A percentile compares a stretch with the other conserved stretches of the same genome.
Conservation (phyloP, 805 yeast species). For the Tetrapisispora fleetii region DNA sequence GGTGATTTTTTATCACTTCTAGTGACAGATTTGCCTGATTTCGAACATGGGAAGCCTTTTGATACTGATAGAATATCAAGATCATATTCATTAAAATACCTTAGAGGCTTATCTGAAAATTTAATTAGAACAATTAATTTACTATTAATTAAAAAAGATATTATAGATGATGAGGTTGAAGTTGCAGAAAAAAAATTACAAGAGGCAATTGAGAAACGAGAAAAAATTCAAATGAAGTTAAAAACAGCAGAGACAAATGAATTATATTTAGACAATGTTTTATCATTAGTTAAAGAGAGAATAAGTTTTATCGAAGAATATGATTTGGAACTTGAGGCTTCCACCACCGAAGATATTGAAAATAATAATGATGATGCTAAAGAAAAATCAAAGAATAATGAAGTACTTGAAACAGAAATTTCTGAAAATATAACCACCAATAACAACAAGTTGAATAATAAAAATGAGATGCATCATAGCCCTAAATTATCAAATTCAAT, state of each 20-base stretch:
- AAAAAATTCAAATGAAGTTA: constrained; percentile 46
- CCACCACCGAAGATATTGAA: constrained; percentile 9
- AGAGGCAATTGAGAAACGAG: constrained; percentile 41
- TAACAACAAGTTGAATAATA: neutral
- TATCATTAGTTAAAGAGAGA: constrained; percentile 36
- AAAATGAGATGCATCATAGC: constrained; percentile 4
- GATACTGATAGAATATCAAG: constrained; percentile 34
- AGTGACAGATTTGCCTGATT: constrained; percentile 1
- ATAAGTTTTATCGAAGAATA: constrained; percentile 36
- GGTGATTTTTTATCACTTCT: constrained; percentile 10
- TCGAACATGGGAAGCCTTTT: constrained; percentile 7
- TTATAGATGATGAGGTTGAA: constrained; percentile 52
- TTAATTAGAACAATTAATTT: constrained; percentile 42
- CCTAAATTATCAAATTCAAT: constrained; percentile 26
- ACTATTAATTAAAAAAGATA: constrained; percentile 51
- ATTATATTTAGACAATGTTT: constrained; percentile 40
- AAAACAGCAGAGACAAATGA: constrained; percentile 55
- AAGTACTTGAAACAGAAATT: neutral
- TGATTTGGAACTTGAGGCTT: constrained; percentile 23
- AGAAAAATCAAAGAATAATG: constrained; percentile 5
- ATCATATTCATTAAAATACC: constrained; percentile 34
- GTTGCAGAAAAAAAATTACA: constrained; percentile 53
- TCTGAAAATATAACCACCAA: neutral
- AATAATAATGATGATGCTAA: neutral
- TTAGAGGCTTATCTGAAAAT: constrained; percentile 31